Conservation (phyloP, 2,329 filamentous ascomycete genomes). For the Botryosphaeria dothidea region DNA sequence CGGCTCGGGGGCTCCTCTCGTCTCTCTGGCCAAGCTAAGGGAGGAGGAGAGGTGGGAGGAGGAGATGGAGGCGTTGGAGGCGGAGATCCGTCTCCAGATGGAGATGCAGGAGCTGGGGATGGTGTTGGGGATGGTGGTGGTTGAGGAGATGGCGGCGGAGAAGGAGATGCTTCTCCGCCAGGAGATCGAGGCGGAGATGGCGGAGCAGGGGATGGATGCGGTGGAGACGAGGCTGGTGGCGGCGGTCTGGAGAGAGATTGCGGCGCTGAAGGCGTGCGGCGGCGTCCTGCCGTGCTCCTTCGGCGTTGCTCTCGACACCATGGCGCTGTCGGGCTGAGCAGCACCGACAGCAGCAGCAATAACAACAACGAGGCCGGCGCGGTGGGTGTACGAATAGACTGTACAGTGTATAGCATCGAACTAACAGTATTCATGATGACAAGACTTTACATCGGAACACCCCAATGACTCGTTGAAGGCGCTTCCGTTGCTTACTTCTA, state of each 20-base stretch:
- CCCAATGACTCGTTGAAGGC: background rate
- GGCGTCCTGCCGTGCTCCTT: background rate
- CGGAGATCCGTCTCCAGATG: constrained; percentile 11
- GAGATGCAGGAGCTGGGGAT: background rate
- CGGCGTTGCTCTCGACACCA: background rate
- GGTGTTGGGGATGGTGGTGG: background rate
- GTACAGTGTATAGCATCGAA: constrained; percentile 6
- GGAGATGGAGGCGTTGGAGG: constrained; percentile 3
- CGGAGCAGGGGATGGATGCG: constrained; percentile 10
- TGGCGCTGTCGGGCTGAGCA: background rate
- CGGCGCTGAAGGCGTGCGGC: constrained; percentile 7
- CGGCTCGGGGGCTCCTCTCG: background rate
- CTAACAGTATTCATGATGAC: background rate
- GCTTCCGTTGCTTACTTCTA: background rate
- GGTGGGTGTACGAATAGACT: constrained; percentile 2
- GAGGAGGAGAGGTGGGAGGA: constrained; percentile 3
- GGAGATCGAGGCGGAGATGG: constrained; percentile 13
- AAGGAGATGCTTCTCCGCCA: constrained; percentile 1
- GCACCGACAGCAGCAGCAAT: background rate
- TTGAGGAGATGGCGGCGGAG: constrained; percentile 1
- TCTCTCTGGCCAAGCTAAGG: background rate
- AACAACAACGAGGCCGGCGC: background rate
- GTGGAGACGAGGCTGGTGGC: background rate
- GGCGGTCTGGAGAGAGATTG: constrained; percentile 1
- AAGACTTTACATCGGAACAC: background rate